phyloP scores from a whole-genome alignment of 805 yeast species.

The Pichia deserticola region DNA sequence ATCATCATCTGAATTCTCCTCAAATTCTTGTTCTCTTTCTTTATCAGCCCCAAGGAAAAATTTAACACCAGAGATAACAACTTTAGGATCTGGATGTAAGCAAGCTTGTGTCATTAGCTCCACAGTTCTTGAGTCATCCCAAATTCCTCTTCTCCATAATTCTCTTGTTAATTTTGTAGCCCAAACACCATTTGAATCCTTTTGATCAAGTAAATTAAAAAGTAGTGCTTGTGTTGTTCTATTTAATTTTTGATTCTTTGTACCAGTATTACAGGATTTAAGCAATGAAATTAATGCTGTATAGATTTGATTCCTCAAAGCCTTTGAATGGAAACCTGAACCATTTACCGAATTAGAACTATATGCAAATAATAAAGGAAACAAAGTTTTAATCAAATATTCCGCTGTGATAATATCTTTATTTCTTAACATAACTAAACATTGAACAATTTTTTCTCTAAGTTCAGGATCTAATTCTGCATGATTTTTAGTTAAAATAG shows the following conservation, averaged over 20 bases:
- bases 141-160: constrained; percentile 93
- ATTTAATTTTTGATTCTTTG: constrained; percentile 84
- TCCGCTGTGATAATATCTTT: constrained; percentile 76
- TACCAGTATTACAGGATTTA: constrained; percentile 78
- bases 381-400: constrained; percentile 71
- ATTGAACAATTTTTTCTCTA: constrained; percentile 85
- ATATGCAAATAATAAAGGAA: constrained; percentile 75
- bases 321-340: constrained; percentile 65
- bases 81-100: constrained; percentile 77
- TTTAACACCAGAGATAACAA: constrained; percentile 80
- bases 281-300: constrained; percentile 68
- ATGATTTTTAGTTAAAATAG: constrained; percentile 66
- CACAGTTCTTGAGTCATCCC: constrained; percentile 97
- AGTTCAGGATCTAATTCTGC: constrained; percentile 75
- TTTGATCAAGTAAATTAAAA: constrained; percentile 77
- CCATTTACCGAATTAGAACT: constrained; percentile 39
- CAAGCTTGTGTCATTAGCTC: constrained; percentile 97
- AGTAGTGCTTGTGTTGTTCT: constrained; percentile 86
- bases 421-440: constrained; percentile 84
- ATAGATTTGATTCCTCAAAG: constrained; percentile 76
- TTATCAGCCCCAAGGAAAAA: constrained; percentile 94
- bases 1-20: constrained; percentile 57
- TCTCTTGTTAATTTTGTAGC: constrained; percentile 93
- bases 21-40: constrained; percentile 79
- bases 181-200: constrained; percentile 80